Conservation (phyloP, 495 filamentous ascomycete genomes). For the Podospora pseudoanserina region DNA sequence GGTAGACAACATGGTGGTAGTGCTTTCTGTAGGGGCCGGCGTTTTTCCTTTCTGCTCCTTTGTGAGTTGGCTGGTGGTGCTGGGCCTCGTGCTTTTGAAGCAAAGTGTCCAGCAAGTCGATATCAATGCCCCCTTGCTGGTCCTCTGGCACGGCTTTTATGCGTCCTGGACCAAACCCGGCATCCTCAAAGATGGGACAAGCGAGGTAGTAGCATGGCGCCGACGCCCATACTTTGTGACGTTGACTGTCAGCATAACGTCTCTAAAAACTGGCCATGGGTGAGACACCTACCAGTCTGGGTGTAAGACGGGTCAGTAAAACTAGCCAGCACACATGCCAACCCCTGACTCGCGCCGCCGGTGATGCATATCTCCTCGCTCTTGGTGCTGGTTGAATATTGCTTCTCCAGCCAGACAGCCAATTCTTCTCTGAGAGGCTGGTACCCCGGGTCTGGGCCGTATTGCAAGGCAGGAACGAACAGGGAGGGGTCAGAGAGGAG, state of each 20-base stretch:
- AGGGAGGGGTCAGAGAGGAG: constrained; percentile 58
- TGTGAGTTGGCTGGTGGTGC: neutral
- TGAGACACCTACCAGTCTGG: constrained; percentile 28
- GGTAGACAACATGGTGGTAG: constrained; percentile 82
- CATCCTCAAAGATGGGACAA: constrained; percentile 74
- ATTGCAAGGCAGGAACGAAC: constrained; percentile 58
- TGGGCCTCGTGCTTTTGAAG: constrained; percentile 41
- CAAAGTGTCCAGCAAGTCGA: constrained; percentile 51
- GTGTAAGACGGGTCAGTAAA: constrained; percentile 79
- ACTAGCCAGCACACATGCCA: constrained; percentile 66
- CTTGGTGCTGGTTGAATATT: constrained; percentile 21
- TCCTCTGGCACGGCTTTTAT: constrained; percentile 69
- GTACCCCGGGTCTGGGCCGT: constrained; percentile 77
- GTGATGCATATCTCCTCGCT: constrained; percentile 72
- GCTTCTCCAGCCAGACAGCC: constrained; percentile 62
- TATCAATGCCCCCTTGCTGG: constrained; percentile 62
- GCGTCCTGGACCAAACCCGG: constrained; percentile 57
- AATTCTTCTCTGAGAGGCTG: constrained; percentile 59
- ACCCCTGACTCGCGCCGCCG: constrained; percentile 71
- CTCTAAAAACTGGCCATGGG: neutral
- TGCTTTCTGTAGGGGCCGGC: constrained; percentile 52
- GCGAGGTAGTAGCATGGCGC: constrained; percentile 78
- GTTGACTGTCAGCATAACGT: neutral
- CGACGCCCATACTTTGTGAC: constrained; percentile 62
- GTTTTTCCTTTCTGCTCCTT: constrained; percentile 25